A percentile compares a stretch with the other conserved stretches of the same genome.
Evolutionary conservation across 306 rosid genomes (phyloP).

Genomic region (Gynostemma pentaphyllum): DNA sequence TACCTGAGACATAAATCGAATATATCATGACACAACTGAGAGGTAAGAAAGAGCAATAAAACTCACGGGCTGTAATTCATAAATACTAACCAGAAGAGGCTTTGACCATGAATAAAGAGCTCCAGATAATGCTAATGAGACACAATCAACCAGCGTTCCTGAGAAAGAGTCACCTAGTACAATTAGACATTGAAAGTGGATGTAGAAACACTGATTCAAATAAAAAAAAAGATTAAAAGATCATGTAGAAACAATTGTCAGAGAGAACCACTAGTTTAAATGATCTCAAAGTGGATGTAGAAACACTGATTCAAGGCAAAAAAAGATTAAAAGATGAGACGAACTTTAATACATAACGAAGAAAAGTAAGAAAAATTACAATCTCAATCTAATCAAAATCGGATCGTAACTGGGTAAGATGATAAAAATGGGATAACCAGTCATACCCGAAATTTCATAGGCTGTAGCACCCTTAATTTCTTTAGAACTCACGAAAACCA

Average conservation of each 20-base stretch:
- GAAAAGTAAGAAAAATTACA: not conserved
- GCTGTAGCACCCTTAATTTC: slow-evolving; percentile 61
- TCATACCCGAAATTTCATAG: slow-evolving; percentile 78
- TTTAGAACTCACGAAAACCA: slow-evolving; percentile 59
- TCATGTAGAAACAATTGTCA: too few species aligned
- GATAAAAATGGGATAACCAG: not conserved
- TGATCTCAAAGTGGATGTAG: too few species aligned
- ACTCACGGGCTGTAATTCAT: not conserved
- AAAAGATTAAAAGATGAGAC: not conserved
- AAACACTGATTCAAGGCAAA: not conserved
- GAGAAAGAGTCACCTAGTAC: slow-evolving; percentile 11
- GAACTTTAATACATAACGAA: not conserved
- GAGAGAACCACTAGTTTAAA: not conserved
- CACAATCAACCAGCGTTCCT: slow-evolving; percentile 98
- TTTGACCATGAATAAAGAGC: slow-evolving; percentile 94
- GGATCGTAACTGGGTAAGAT: not conserved
- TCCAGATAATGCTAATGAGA: slow-evolving; percentile 82
- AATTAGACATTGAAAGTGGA: not conserved
- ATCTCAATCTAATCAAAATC: not conserved
- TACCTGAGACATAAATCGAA: slow-evolving; percentile 48
- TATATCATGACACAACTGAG: slow-evolving; percentile 2
- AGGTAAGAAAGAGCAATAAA: not conserved
- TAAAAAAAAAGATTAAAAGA: too few species aligned
- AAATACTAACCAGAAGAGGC: slow-evolving; percentile 80
- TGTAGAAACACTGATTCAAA: too few species aligned